Evolutionary conservation across 257 asterid species (phyloP).

Genomic region (Solanum lycopersicoides): DNA sequence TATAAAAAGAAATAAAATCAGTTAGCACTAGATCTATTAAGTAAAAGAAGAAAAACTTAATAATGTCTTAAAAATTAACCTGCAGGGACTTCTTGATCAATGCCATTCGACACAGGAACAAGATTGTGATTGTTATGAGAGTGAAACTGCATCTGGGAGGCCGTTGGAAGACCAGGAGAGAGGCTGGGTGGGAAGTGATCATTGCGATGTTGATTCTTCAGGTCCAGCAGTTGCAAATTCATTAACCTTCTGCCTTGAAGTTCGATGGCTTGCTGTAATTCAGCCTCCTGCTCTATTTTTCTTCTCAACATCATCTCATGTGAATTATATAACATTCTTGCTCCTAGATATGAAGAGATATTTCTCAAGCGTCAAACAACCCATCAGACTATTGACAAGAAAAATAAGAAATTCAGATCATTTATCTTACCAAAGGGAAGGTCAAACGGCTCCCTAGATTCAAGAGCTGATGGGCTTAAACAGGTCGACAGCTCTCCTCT

Average conservation of each 20-base stretch:
- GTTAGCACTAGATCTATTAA: background rate
- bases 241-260: slow-evolving; percentile 53
- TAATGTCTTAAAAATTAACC: slow-evolving; percentile 20
- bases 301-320: slow-evolving; percentile 53
- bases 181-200: slow-evolving; percentile 30
- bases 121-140: slow-evolving; percentile 31
- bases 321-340: slow-evolving; percentile 41
- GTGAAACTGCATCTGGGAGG: slow-evolving; percentile 40
- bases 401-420: background rate
- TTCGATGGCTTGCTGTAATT: slow-evolving; percentile 54
- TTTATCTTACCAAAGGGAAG: slow-evolving; percentile 57
- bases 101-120: slow-evolving; percentile 13
- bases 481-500: slow-evolving; percentile 54
- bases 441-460: slow-evolving; percentile 60
- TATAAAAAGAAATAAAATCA: background rate
- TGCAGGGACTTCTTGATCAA: slow-evolving; percentile 32
- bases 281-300: slow-evolving; percentile 56
- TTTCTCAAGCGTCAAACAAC: background rate
- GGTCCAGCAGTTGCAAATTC: slow-evolving; percentile 51
- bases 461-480: slow-evolving; percentile 64
- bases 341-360: slow-evolving; percentile 13
- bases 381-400: background rate
- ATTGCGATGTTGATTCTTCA: slow-evolving; percentile 37
- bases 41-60: background rate
- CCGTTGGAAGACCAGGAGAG: slow-evolving; percentile 23